Percentiles rank a stretch among this genome's conserved stretches.
Evolutionary conservation across 345 rosid species (phyloP).

Genomic region (Sisymbrium irio): DNA sequence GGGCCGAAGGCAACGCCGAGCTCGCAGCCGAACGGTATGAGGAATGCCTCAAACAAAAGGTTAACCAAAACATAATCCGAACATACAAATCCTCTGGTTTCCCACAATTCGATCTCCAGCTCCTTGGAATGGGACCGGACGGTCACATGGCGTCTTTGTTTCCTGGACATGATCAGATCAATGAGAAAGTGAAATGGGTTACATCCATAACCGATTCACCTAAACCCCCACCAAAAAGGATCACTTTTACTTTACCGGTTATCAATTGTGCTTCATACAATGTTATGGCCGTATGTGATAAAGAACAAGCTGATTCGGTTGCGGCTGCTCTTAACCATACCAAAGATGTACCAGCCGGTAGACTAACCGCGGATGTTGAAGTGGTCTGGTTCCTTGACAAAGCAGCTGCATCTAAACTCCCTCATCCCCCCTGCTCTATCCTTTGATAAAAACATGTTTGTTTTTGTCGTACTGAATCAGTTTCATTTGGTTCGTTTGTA

Average conservation of each 20-base stretch:
- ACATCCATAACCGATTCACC: slow-evolving; percentile 73
- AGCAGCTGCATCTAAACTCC: slow-evolving; percentile 61
- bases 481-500: slow-evolving; percentile 13
- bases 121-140: slow-evolving; percentile 87
- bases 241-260: slow-evolving; percentile 79
- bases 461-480: neutral
- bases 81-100: slow-evolving; percentile 43
- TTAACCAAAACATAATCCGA: slow-evolving; percentile 34
- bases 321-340: slow-evolving; percentile 45
- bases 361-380: slow-evolving; percentile 67
- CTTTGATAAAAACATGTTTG: slow-evolving; percentile 3
- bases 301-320: slow-evolving; percentile 56
- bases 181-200: slow-evolving; percentile 71
- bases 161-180: slow-evolving; percentile 65
- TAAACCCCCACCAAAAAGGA: slow-evolving; percentile 74
- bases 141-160: slow-evolving; percentile 84
- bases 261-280: slow-evolving; percentile 66
- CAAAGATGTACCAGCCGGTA: slow-evolving; percentile 48
- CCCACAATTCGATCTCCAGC: slow-evolving; percentile 78
- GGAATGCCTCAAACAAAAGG: slow-evolving; percentile 58
- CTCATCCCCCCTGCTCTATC: slow-evolving; percentile 15
- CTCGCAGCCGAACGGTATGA: slow-evolving; percentile 51
- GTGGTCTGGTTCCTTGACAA: slow-evolving; percentile 80
- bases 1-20: slow-evolving; percentile 73
- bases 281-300: slow-evolving; percentile 65